These are phyloP conservation scores for Leishmania aethiopica DNA, from an alignment of 208 protist species.

Conservation along the genomic window DNA sequence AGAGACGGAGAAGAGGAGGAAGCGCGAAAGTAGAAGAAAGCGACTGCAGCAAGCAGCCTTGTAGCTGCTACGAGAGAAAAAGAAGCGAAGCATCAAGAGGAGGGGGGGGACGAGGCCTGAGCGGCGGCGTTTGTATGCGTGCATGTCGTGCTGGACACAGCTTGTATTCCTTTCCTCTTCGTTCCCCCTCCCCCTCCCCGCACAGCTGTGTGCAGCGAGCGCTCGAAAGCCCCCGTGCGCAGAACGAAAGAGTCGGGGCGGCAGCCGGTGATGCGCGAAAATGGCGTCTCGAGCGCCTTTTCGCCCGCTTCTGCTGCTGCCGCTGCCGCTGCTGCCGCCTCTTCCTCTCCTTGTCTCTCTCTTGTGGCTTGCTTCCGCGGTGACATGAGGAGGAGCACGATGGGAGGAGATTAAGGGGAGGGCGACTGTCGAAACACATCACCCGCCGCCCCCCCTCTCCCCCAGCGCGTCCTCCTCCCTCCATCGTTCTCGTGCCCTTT, in stretches of 20 bases:
- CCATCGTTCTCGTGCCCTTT: neutral
- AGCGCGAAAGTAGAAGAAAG: neutral
- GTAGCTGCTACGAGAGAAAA: neutral
- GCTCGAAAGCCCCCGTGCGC: neutral
- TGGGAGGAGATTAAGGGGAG: neutral
- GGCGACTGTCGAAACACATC: neutral
- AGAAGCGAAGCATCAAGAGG: neutral
- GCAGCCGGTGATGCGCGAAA: neutral
- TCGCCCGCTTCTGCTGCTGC: neutral
- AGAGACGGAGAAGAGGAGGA: neutral
- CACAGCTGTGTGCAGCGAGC: neutral
- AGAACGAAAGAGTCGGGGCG: neutral
- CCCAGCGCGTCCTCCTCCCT: neutral
- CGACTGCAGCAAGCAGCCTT: neutral
- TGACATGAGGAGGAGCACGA: neutral
- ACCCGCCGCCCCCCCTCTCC: neutral
- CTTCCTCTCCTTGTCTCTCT: neutral
- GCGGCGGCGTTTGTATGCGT: neutral
- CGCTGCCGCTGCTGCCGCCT: too few relatives aligned
- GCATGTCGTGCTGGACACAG: neutral
- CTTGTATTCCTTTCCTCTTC: neutral
- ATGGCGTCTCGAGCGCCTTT: neutral
- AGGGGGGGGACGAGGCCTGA: neutral
- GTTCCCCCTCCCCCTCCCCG: neutral
- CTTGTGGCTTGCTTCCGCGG: neutral